Conservation (phyloP, 257 asterid genomes). For the Osmanthus fragrans region DNA sequence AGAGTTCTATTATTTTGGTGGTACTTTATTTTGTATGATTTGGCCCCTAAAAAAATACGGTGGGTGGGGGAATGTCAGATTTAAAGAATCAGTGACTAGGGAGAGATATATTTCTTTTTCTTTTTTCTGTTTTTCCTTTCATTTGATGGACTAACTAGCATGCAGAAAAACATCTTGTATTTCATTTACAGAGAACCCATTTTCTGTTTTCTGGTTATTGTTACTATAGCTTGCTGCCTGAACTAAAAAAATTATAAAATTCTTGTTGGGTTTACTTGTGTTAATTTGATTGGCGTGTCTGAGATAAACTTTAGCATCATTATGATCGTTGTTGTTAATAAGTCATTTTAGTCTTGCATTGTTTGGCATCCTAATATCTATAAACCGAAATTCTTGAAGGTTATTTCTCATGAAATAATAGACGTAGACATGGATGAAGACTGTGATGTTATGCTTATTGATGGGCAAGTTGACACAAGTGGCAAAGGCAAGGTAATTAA, state of each 20-base stretch:
- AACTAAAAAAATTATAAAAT: neutral
- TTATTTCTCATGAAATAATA: slow-evolving; percentile 58
- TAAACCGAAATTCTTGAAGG: slow-evolving; percentile 42
- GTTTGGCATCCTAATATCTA: slow-evolving; percentile 16
- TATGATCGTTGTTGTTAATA: neutral
- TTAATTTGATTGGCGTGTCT: neutral
- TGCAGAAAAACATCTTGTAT: neutral
- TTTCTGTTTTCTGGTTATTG: neutral
- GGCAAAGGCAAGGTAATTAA: slow-evolving; percentile 69
- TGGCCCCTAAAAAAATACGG: neutral
- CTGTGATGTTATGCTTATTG: slow-evolving; percentile 32
- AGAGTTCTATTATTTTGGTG: slow-evolving; percentile 1
- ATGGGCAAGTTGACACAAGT: slow-evolving; percentile 36
- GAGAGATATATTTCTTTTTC: neutral
- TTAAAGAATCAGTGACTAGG: neutral
- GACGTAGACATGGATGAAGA: slow-evolving; percentile 82
- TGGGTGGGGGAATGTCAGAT: neutral
- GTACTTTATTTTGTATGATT: slow-evolving; percentile 2
- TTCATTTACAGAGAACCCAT: neutral
- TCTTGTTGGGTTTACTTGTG: neutral
- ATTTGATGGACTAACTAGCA: neutral
- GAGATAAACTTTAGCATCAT: neutral
- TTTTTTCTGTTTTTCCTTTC: neutral
- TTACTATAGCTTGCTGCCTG: neutral
- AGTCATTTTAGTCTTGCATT: neutral